Evolutionary conservation across 805 yeast species (phyloP).

Genomic region (Yamadazyma olivae): DNA sequence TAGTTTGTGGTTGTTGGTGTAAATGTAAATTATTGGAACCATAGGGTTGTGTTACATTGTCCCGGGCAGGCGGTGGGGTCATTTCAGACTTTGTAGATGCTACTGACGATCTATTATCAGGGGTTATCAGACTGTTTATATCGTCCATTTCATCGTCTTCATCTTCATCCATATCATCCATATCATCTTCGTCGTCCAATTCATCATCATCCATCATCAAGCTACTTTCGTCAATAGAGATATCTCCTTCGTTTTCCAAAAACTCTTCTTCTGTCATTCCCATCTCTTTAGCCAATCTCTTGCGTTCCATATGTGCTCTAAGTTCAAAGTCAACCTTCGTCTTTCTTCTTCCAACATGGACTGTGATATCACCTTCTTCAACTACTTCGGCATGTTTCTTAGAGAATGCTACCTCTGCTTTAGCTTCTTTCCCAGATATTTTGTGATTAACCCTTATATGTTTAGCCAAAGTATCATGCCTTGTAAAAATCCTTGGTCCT

Average conservation of each 20-base stretch:
- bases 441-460: conserved; percentile 61
- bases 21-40: no score
- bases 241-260: conserved; percentile 10
- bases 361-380: conserved; percentile 47
- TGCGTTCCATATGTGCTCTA: conserved; percentile 43
- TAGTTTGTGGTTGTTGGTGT: no score
- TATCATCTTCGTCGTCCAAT: conserved; percentile 2
- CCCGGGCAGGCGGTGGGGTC: no score
- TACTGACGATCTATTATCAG: background rate
- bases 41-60: no score
- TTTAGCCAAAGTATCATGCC: conserved; percentile 92
- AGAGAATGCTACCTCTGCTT: conserved; percentile 44
- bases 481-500: conserved; percentile 77
- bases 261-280: conserved; percentile 9
- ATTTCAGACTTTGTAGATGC: background rate
- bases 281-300: conserved; percentile 15
- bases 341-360: conserved; percentile 44
- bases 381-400: conserved; percentile 46
- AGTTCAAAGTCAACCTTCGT: conserved; percentile 45
- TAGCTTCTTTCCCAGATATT: conserved; percentile 45
- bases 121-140: background rate
- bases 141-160: background rate
- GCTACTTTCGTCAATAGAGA: conserved; percentile 7
- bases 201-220: conserved; percentile 8
- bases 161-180: conserved; percentile 1